These are phyloP conservation scores for Coemansia sp. DNA, from an alignment of 192 early-diverging fungal genomes.

Conservation along the genomic window DNA sequence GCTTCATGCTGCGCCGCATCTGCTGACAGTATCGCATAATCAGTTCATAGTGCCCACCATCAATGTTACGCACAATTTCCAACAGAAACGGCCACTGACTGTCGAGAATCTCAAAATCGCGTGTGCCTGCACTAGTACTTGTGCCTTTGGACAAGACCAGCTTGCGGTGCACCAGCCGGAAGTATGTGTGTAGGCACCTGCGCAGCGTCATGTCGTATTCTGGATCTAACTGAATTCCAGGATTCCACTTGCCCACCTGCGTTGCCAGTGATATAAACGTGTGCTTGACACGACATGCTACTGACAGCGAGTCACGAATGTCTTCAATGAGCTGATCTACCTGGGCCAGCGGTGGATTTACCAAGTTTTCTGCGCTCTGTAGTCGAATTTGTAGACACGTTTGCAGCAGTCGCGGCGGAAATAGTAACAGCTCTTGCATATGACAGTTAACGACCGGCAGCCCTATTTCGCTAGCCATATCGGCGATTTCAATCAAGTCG, in stretches of 20 bases:
- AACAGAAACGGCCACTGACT: conserved; percentile 81
- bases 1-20: conserved; percentile 31
- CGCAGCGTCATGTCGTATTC: conserved; percentile 73
- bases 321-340: conserved; percentile 81
- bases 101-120: conserved; percentile 79
- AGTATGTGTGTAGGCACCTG: conserved; percentile 73
- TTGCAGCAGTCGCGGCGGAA: conserved; percentile 79
- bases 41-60: conserved; percentile 71
- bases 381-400: conserved; percentile 76
- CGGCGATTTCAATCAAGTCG: conserved; percentile 69
- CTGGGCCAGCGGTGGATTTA: conserved; percentile 41
- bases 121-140: conserved; percentile 58
- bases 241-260: conserved; percentile 66
- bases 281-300: conserved; percentile 73
- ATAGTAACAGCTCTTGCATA: conserved; percentile 68
- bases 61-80: conserved; percentile 66
- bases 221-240: conserved; percentile 61
- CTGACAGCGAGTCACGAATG: conserved; percentile 65
- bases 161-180: conserved; percentile 73
- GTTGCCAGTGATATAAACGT: conserved; percentile 64
- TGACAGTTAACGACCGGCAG: conserved; percentile 68
- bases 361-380: conserved; percentile 58
- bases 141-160: conserved; percentile 60
- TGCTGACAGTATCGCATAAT: conserved; percentile 74
- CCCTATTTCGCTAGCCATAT: conserved; percentile 66